A percentile compares a stretch with the other conserved stretches of the same genome.
phyloP scores from a whole-genome alignment of 768 basidiomycete species.

The Mycena amicta region DNA sequence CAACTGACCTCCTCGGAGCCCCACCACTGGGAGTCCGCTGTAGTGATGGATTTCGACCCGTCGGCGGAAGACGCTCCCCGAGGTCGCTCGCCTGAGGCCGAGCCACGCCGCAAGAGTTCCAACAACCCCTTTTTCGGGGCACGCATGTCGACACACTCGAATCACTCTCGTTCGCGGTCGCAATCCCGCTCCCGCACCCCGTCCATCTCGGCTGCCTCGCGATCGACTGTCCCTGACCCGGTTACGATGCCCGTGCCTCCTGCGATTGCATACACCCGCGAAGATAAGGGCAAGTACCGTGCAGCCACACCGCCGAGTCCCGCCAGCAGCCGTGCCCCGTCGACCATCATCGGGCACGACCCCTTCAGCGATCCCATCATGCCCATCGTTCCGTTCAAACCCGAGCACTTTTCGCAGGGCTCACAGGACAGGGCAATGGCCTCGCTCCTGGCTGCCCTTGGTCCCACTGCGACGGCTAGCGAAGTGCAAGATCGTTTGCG shows the following conservation, averaged over 20 bases:
- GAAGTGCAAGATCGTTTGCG: conserved; percentile 53
- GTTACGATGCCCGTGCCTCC: conserved; percentile 39
- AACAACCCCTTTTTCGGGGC: conserved; percentile 38
- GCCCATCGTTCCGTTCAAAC: conserved; percentile 28
- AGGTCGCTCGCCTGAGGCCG: conserved; percentile 17
- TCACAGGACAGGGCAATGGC: conserved; percentile 53
- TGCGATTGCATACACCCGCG: conserved; percentile 45
- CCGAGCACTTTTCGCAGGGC: conserved; percentile 31
- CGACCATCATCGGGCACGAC: conserved; percentile 27
- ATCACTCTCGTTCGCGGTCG: conserved; percentile 12
- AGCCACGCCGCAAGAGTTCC: conserved; percentile 37
- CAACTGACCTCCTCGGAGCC: conserved; percentile 48
- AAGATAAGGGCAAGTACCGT: conserved; percentile 40
- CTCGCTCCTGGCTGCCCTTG: conserved; percentile 71
- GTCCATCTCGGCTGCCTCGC: conserved; percentile 40
- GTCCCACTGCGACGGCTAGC: conserved; percentile 40
- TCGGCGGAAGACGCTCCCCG: conserved; percentile 15
- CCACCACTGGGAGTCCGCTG: conserved; percentile 61
- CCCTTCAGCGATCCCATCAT: conserved; percentile 28
- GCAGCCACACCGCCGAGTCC: conserved; percentile 32
- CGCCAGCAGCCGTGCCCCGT: conserved; percentile 20
- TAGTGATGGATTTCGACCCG: conserved; percentile 37
- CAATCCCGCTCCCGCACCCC: conserved; percentile 23
- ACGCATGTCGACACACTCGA: conserved; percentile 18
- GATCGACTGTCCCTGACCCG: conserved; percentile 25